A percentile compares a stretch with the other conserved stretches of the same genome.
These are phyloP conservation scores for Pseudogymnoascus sp. DNA, from an alignment of 2,329 filamentous ascomycete species.

Conservation along the genomic window DNA sequence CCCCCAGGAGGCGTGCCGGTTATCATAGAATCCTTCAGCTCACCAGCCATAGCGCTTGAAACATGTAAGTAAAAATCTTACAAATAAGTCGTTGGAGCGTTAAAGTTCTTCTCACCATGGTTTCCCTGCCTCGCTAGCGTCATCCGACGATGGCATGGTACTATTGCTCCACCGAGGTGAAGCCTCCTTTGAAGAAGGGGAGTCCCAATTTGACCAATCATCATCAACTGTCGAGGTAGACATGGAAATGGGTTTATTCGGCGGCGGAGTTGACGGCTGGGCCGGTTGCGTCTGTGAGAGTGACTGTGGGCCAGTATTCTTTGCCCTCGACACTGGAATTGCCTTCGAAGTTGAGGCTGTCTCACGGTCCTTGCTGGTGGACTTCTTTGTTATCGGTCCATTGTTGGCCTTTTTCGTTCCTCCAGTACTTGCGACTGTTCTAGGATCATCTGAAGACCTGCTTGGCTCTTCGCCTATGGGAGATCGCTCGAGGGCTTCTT, in stretches of 20 bases:
- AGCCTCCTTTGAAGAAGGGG: constrained; percentile 41
- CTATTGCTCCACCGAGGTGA: constrained; percentile 56
- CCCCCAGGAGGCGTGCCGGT: constrained; percentile 18
- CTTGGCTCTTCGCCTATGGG: background rate
- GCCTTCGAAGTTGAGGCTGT: background rate
- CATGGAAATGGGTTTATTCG: constrained; percentile 12
- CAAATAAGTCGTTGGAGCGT: background rate
- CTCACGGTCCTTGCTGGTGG: background rate
- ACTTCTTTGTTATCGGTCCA: background rate
- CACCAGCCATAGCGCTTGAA: constrained; percentile 13
- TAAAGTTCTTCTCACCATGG: constrained; percentile 2
- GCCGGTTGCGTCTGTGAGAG: background rate
- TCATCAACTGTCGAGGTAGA: constrained; percentile 40
- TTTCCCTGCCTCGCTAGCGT: constrained; percentile 3
- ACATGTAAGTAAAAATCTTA: background rate
- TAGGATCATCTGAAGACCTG: background rate
- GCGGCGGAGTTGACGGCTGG: background rate
- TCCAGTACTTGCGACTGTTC: background rate
- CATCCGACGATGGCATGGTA: constrained; percentile 14
- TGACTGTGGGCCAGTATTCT: background rate
- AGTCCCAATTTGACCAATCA: constrained; percentile 60
- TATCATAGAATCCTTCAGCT: constrained; percentile 17
- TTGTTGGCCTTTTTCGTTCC: background rate
- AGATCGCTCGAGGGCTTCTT: constrained; percentile 65
- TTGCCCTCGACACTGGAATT: background rate